Conservation (phyloP, 208 protist species). For the Porcisia hertigi region DNA sequence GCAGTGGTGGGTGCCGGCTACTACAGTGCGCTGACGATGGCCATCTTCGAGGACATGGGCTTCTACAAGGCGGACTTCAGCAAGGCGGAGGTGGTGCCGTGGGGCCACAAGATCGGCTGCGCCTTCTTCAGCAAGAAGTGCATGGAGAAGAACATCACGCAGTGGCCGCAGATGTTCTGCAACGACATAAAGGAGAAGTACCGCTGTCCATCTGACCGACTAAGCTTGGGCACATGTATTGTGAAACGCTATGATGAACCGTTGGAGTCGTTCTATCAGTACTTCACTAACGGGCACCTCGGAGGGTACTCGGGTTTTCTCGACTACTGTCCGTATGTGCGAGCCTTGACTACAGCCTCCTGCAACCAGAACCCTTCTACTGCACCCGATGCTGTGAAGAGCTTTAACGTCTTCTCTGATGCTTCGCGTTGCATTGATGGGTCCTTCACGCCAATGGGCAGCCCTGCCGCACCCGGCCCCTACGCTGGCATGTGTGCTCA, state of each 20-base stretch:
- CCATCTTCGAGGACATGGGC: conserved; percentile 76
- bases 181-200: too few species aligned
- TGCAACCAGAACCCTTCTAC: background rate
- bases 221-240: background rate
- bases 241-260: background rate
- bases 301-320: background rate
- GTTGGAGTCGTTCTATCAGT: background rate
- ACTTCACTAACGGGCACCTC: background rate
- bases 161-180: conserved; percentile 52
- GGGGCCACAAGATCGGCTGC: conserved; percentile 35
- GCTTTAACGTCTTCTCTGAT: background rate
- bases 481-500: too few species aligned
- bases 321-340: background rate
- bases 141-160: conserved; percentile 7
- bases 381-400: too few species aligned
- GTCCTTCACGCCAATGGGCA: too few species aligned
- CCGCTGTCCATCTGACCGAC: background rate
- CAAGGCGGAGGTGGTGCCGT: conserved; percentile 68
- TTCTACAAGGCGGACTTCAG: conserved; percentile 80
- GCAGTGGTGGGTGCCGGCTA: too few species aligned
- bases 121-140: conserved; percentile 32
- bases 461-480: too few species aligned
- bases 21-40: conserved; percentile 81
- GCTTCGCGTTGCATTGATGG: background rate
- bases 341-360: background rate